phyloP scores from a whole-genome alignment of 352 stramenopile genomes.

The Pilasporangium apinafurcum region DNA sequence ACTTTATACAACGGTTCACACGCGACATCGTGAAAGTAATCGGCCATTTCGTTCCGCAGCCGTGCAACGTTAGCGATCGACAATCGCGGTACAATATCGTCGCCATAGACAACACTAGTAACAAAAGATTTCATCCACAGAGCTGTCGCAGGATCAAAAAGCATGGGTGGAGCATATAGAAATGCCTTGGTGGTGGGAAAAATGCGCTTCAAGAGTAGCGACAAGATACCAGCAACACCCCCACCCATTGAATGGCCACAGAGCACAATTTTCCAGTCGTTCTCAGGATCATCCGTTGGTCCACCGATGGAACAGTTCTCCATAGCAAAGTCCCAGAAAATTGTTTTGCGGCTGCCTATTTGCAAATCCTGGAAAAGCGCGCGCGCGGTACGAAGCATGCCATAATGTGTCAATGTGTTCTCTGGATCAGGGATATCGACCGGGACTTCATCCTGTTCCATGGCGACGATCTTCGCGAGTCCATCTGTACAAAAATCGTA shows the following conservation, averaged over 20 bases:
- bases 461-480: constrained; percentile 54
- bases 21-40: constrained; percentile 59
- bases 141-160: constrained; percentile 57
- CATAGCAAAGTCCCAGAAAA: constrained; percentile 70
- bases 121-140: constrained; percentile 57
- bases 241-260: constrained; percentile 80
- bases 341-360: constrained; percentile 36
- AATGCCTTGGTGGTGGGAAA: constrained; percentile 54
- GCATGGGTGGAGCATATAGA: constrained; percentile 54
- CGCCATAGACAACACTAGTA: constrained; percentile 63
- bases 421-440: constrained; percentile 38
- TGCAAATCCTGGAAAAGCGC: constrained; percentile 56
- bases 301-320: constrained; percentile 26
- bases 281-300: constrained; percentile 5
- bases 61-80: constrained; percentile 62
- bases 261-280: constrained; percentile 65
- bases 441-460: constrained; percentile 50
- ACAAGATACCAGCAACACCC: constrained; percentile 65
- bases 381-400: constrained; percentile 61
- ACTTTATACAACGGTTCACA: constrained; percentile 54
- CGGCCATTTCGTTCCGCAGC: constrained; percentile 63
- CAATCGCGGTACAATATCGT: constrained; percentile 63
- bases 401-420: constrained; percentile 55
- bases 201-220: constrained; percentile 47
- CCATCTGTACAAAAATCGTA: constrained; percentile 77